Evolutionary conservation across 2,329 filamentous ascomycete genomes (phyloP).

Genomic region (Sordariomycetes sp.): DNA sequence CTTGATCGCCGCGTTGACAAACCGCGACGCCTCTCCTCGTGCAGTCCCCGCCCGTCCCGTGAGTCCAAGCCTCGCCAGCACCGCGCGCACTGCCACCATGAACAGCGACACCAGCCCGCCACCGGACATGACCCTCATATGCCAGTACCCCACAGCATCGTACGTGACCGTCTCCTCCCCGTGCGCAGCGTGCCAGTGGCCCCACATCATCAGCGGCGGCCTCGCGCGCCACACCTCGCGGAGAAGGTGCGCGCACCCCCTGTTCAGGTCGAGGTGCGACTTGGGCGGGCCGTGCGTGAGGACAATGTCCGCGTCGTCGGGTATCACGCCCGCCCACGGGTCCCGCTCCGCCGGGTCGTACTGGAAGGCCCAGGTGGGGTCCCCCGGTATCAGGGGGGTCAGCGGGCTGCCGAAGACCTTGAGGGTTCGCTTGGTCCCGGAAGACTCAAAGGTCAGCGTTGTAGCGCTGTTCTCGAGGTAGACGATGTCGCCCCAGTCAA

Average conservation of each 20-base stretch:
- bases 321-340: conserved; percentile 13
- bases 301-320: conserved; percentile 18
- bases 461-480: conserved; percentile 63
- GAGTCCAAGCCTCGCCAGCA: background rate
- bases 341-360: conserved; percentile 16
- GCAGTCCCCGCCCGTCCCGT: background rate
- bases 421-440: background rate
- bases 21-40: background rate
- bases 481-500: conserved; percentile 55
- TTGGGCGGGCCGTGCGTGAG: conserved; percentile 23
- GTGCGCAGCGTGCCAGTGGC: conserved; percentile 4
- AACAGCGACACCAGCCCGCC: background rate
- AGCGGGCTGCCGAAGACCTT: background rate
- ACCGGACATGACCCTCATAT: background rate
- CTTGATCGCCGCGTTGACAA: conserved; percentile 3
- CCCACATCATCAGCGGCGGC: conserved; percentile 5
- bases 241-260: conserved; percentile 16
- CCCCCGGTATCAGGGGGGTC: conserved; percentile 5
- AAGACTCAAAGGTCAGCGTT: conserved; percentile 41
- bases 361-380: conserved; percentile 23
- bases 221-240: conserved; percentile 1
- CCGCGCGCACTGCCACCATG: background rate
- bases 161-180: background rate
- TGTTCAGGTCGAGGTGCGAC: conserved; percentile 19
- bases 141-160: conserved; percentile 1